Evolutionary conservation across 2,329 filamentous ascomycete species (phyloP).

Genomic region (Macrophomina tecta): DNA sequence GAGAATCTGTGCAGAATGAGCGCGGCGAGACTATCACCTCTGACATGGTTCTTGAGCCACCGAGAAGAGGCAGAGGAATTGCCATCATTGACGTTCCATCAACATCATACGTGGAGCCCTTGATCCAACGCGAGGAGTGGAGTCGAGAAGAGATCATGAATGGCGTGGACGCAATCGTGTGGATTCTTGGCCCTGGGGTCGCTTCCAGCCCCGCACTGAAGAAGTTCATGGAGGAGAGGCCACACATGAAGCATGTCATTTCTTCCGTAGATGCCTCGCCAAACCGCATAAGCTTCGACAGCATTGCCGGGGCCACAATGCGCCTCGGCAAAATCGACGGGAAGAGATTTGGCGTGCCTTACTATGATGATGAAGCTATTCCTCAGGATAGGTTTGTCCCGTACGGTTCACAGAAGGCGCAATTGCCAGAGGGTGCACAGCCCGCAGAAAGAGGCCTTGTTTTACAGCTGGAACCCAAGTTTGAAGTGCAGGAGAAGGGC

Average conservation of each 20-base stretch:
- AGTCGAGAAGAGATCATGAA: constrained; percentile 67
- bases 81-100: constrained; percentile 82
- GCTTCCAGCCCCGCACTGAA: constrained; percentile 66
- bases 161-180: constrained; percentile 73
- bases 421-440: constrained; percentile 33
- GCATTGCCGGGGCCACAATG: constrained; percentile 69
- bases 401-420: constrained; percentile 31
- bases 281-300: constrained; percentile 75
- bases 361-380: constrained; percentile 59
- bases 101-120: constrained; percentile 69
- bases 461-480: constrained; percentile 55
- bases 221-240: constrained; percentile 70
- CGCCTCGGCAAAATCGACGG: constrained; percentile 76
- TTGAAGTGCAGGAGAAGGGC: constrained; percentile 44
- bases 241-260: constrained; percentile 73
- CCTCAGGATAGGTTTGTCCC: constrained; percentile 42
- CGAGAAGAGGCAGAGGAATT: constrained; percentile 72
- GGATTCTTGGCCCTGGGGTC: constrained; percentile 78
- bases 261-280: constrained; percentile 76
- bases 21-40: constrained; percentile 76
- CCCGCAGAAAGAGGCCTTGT: constrained; percentile 50
- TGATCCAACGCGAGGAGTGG: constrained; percentile 78
- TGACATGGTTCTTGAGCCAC: constrained; percentile 80
- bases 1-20: constrained; percentile 66
- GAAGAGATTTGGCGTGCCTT: constrained; percentile 73